Percentiles rank a stretch among this genome's conserved stretches.
Evolutionary conservation across 2,329 filamentous ascomycete species (phyloP).

Genomic region (Aspergillaceae sp.): DNA sequence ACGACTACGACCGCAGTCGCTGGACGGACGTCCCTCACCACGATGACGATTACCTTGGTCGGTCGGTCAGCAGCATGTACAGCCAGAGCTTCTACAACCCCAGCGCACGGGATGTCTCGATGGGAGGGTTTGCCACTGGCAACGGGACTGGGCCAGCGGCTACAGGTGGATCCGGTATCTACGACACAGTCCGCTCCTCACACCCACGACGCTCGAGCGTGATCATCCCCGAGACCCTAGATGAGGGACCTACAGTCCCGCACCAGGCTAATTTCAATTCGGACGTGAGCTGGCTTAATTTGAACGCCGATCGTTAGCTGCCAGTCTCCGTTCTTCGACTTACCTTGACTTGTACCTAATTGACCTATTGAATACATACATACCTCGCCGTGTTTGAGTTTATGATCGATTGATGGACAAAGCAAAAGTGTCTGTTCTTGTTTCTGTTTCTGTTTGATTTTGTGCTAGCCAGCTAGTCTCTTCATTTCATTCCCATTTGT

Average conservation of each 20-base stretch:
- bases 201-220: slow-evolving; percentile 23
- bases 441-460: neutral
- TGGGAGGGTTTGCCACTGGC: slow-evolving; percentile 5
- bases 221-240: slow-evolving; percentile 22
- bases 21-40: slow-evolving; percentile 1
- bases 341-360: too few species aligned
- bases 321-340: neutral
- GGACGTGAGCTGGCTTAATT: slow-evolving; percentile 39
- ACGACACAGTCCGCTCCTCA: slow-evolving; percentile 6
- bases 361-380: too few species aligned
- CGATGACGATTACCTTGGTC: slow-evolving; percentile 23
- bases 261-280: slow-evolving; percentile 22
- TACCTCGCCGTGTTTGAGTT: neutral
- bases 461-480: neutral
- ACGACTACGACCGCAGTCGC: neutral
- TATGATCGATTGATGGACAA: neutral
- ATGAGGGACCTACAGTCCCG: slow-evolving; percentile 8
- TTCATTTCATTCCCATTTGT: too few species aligned
- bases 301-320: slow-evolving; percentile 21
- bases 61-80: slow-evolving; percentile 36
- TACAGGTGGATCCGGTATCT: neutral
- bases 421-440: neutral
- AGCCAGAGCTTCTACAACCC: slow-evolving; percentile 31
- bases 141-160: too few species aligned
- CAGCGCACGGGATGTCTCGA: slow-evolving; percentile 6